phyloP scores from a whole-genome alignment of 192 early-diverging fungal species.

The Anaeromyces robustus region DNA sequence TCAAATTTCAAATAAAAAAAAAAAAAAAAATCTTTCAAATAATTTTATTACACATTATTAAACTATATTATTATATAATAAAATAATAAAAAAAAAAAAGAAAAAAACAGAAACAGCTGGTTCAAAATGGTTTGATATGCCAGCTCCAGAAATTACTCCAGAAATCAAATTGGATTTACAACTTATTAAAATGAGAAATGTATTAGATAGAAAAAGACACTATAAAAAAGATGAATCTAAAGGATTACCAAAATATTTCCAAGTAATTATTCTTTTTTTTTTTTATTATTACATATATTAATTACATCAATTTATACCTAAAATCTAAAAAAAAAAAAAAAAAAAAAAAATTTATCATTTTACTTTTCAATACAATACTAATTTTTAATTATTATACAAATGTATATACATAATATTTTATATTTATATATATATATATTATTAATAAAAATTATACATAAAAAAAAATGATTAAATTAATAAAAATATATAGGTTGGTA shows the following conservation, averaged over 20 bases:
- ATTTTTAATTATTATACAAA: no score
- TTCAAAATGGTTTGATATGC: slow-evolving; percentile 81
- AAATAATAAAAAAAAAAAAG: neutral
- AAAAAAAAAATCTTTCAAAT: no score
- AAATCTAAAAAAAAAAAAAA: no score
- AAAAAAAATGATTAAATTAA: neutral
- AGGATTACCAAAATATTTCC: slow-evolving; percentile 76
- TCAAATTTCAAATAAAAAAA: no score
- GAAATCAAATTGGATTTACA: slow-evolving; percentile 82
- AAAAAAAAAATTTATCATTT: no score
- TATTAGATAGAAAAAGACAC: slow-evolving; percentile 80
- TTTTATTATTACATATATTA: no score
- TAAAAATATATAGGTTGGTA: slow-evolving; percentile 36
- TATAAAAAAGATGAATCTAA: slow-evolving; percentile 65
- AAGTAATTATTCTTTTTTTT: slow-evolving; percentile 22
- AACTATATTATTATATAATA: no score
- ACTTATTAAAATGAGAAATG: slow-evolving; percentile 67
- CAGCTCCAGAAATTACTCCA: slow-evolving; percentile 62
- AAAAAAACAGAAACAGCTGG: slow-evolving; percentile 13
- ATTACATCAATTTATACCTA: no score
- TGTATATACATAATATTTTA: no score
- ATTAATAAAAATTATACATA: neutral
- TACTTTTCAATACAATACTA: no score
- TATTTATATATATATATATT: no score
- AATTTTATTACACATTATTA: no score